phyloP scores from a whole-genome alignment of 176 grass and related monocot genomes.

The Luzula sylvatica region DNA sequence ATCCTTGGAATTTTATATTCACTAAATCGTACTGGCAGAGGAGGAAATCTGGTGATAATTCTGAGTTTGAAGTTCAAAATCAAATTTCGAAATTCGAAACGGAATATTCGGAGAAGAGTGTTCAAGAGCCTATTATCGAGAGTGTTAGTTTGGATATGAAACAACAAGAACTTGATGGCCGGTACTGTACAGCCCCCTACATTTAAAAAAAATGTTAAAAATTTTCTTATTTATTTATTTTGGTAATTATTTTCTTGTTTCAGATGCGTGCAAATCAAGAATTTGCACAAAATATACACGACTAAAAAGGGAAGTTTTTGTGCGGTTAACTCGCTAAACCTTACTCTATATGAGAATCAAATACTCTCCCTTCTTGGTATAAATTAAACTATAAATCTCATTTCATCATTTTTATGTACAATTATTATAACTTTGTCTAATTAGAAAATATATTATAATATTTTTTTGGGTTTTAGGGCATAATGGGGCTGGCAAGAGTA shows the following conservation, averaged over 20 bases:
- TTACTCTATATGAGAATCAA: constrained; percentile 41
- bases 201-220: neutral
- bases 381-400: constrained; percentile 5
- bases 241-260: constrained; percentile 10
- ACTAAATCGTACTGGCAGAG: constrained; percentile 19
- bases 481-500: constrained; percentile 51
- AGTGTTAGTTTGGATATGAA: constrained; percentile 34
- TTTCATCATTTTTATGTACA: neutral
- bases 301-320: constrained; percentile 30
- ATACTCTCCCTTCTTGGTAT: constrained; percentile 47
- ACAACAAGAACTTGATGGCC: constrained; percentile 39
- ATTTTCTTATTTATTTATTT: neutral
- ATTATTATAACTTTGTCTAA: neutral
- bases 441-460: constrained; percentile 1
- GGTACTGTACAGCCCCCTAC: constrained; percentile 12
- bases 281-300: constrained; percentile 36
- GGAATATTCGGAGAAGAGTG: constrained; percentile 12
- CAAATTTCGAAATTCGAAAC: constrained; percentile 16
- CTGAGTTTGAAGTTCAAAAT: constrained; percentile 9
- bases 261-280: constrained; percentile 35
- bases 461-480: constrained; percentile 23
- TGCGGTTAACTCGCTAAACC: constrained; percentile 36
- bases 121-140: constrained; percentile 20
- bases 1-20: constrained; percentile 40
- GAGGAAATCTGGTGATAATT: constrained; percentile 9